phyloP scores from a whole-genome alignment of 2,329 filamentous ascomycete species.

The Cadophora sp. region DNA sequence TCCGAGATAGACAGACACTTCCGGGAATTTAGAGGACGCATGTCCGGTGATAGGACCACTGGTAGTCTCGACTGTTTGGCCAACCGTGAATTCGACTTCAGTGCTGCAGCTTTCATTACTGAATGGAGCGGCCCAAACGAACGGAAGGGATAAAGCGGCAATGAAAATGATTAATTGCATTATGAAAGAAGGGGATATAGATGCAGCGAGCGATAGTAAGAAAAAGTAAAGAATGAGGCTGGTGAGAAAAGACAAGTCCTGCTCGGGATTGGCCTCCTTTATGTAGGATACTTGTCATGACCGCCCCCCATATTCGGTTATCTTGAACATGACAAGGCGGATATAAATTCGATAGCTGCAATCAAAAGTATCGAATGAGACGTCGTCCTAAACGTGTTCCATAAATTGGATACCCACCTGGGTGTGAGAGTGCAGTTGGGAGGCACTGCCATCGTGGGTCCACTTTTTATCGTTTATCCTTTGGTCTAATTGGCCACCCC shows the following conservation, averaged over 20 bases:
- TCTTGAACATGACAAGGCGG: background rate
- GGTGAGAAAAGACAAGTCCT: background rate
- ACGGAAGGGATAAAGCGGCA: constrained; percentile 26
- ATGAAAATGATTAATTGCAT: constrained; percentile 24
- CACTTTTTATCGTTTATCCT: constrained; percentile 8
- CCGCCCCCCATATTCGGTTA: background rate
- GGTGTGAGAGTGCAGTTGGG: background rate
- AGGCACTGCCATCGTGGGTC: background rate
- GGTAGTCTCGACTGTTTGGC: constrained; percentile 33
- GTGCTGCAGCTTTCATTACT: constrained; percentile 7
- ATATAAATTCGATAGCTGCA: background rate
- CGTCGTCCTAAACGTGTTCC: background rate
- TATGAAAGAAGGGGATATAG: constrained; percentile 6
- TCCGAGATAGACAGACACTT: constrained; percentile 46
- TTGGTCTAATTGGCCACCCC: background rate
- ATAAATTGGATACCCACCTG: background rate
- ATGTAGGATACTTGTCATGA: background rate
- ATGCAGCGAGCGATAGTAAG: background rate
- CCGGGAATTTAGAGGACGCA: constrained; percentile 23
- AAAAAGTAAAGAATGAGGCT: background rate
- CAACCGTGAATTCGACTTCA: constrained; percentile 28
- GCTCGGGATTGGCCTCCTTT: background rate
- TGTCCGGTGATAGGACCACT: constrained; percentile 35
- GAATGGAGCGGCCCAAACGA: constrained; percentile 23
- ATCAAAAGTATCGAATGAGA: constrained; percentile 1